A percentile compares a stretch with the other conserved stretches of the same genome.
Conservation (phyloP, 2,329 filamentous ascomycete species). For the Hirsutella rhossiliensis region DNA sequence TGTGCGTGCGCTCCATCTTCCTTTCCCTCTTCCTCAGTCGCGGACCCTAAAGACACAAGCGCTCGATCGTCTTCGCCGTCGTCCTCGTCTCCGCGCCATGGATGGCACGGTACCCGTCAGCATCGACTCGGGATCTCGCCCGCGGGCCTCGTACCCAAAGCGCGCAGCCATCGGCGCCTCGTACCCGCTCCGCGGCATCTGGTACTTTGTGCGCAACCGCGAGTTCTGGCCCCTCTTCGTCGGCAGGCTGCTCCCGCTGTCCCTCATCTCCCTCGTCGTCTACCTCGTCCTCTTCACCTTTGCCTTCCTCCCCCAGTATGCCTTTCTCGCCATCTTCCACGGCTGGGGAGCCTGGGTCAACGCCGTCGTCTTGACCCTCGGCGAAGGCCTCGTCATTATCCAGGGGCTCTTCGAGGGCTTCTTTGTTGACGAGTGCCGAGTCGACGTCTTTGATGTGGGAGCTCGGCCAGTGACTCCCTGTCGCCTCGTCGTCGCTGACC, state of each 20-base stretch:
- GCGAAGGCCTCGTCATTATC: constrained; percentile 64
- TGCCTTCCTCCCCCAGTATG: constrained; percentile 78
- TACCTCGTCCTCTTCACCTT: constrained; percentile 81
- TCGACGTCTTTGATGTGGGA: constrained; percentile 73
- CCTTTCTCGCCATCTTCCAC: constrained; percentile 83
- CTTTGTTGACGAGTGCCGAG: constrained; percentile 66
- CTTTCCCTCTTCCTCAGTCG: background rate
- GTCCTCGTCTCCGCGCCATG: background rate
- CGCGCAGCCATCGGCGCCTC: constrained; percentile 34
- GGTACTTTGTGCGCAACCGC: constrained; percentile 66
- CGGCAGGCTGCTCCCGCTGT: constrained; percentile 65
- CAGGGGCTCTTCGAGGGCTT: constrained; percentile 63
- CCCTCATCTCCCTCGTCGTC: constrained; percentile 71
- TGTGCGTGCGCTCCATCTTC: background rate
- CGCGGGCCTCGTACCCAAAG: constrained; percentile 23
- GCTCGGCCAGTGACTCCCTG: too few relatives aligned
- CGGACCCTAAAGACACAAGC: background rate
- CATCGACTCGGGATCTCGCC: background rate
- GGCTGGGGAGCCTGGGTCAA: constrained; percentile 82
- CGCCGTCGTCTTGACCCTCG: constrained; percentile 76
- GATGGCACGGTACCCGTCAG: constrained; percentile 4
- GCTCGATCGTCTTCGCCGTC: background rate
- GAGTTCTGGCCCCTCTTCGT: constrained; percentile 75
- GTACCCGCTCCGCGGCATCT: constrained; percentile 60
- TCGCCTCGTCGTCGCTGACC: background rate